Conservation (phyloP, 2,329 filamentous ascomycete genomes). For the Penicillium hesseltinei region DNA sequence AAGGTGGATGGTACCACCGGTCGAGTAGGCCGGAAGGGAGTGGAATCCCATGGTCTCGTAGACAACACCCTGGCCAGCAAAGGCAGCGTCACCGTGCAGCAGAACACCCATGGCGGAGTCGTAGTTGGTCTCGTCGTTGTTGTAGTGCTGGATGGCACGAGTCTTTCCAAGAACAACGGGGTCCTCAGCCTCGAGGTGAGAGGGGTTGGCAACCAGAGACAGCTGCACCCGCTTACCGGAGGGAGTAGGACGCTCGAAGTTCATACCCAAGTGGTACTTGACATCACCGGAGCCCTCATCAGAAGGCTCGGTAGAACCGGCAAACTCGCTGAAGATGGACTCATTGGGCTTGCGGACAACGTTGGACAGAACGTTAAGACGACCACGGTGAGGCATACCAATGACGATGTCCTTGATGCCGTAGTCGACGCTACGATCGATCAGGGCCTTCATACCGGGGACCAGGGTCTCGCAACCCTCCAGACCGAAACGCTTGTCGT, state of each 20-base stretch:
- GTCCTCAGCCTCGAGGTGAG: conserved; percentile 96
- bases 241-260: conserved; percentile 97
- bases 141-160: conserved; percentile 97
- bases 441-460: conserved; percentile 98
- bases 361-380: conserved; percentile 96
- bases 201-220: conserved; percentile 96
- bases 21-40: conserved; percentile 91
- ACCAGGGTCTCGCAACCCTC: conserved; percentile 97
- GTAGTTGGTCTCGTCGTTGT: conserved; percentile 89
- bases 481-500: conserved; percentile 98
- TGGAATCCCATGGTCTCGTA: conserved; percentile 99
- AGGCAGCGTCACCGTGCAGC: conserved; percentile 94
- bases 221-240: conserved; percentile 99
- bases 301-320: conserved; percentile 78
- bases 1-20: conserved; percentile 93
- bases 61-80: conserved; percentile 93
- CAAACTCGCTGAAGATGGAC: conserved; percentile 98
- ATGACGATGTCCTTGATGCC: conserved; percentile 99
- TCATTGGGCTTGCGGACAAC: conserved; percentile 99
- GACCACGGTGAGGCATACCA: conserved; percentile 98
- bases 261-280: conserved; percentile 99
- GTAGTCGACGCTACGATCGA: conserved; percentile 96
- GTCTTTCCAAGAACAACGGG: conserved; percentile 97
- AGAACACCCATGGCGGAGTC: conserved; percentile 91
- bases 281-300: conserved; percentile 98